A percentile compares a stretch with the other conserved stretches of the same genome.
Evolutionary conservation across 108 stramenopile species (phyloP).

Genomic region (Schizochytrium sp.): DNA sequence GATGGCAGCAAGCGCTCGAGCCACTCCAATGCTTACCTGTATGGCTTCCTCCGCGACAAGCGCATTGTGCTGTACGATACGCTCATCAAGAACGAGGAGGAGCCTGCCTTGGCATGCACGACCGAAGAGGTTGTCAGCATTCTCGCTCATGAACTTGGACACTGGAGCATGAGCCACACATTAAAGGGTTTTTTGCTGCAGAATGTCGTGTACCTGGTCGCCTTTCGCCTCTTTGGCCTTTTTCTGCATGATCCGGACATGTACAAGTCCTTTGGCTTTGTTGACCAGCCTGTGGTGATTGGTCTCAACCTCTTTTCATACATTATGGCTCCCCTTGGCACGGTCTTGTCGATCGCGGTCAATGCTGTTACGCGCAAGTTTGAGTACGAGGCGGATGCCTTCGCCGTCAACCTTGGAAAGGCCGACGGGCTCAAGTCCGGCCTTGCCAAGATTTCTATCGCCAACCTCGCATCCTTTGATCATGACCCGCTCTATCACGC

Average conservation of each 20-base stretch:
- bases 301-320: conserved; percentile 79
- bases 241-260: conserved; percentile 57
- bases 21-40: conserved; percentile 98
- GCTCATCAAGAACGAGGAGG: conserved; percentile 59
- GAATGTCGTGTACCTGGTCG: conserved; percentile 74
- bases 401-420: conserved; percentile 66
- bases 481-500: conserved; percentile 76
- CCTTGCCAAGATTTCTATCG: conserved; percentile 86
- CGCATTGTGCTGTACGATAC: conserved; percentile 98
- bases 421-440: conserved; percentile 76
- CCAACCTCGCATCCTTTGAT: conserved; percentile 84
- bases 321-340: conserved; percentile 91
- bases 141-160: conserved; percentile 68
- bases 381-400: conserved; percentile 88
- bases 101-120: conserved; percentile 45
- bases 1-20: conserved; percentile 89
- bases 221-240: conserved; percentile 81
- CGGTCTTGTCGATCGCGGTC: conserved; percentile 75
- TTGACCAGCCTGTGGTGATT: conserved; percentile 73
- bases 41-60: conserved; percentile 93
- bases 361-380: conserved; percentile 71
- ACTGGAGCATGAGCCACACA: conserved; percentile 97
- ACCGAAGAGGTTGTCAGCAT: conserved; percentile 85
- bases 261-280: conserved; percentile 88
- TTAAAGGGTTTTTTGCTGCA: conserved; percentile 71